These are phyloP conservation scores for Hymenoscyphus scutula DNA, from an alignment of 2,329 filamentous ascomycete genomes.

Conservation along the genomic window DNA sequence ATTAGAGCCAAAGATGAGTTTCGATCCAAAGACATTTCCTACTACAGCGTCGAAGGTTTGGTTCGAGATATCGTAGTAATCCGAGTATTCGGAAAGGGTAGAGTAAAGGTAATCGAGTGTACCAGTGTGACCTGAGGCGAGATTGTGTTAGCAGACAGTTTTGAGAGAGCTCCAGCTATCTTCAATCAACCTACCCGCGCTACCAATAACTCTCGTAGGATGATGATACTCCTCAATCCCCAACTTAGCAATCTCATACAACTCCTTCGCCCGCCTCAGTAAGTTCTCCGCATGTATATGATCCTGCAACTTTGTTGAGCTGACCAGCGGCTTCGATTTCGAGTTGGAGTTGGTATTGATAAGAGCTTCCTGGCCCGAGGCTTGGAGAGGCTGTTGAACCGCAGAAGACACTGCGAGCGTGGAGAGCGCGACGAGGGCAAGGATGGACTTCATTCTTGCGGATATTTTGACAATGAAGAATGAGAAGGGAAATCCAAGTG, in stretches of 20 bases:
- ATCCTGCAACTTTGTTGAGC: conserved; percentile 54
- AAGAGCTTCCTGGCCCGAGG: background rate
- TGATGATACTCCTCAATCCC: conserved; percentile 61
- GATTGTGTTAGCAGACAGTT: background rate
- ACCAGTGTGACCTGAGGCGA: conserved; percentile 55
- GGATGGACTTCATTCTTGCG: conserved; percentile 14
- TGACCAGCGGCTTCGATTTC: conserved; percentile 35
- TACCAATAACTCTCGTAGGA: conserved; percentile 70
- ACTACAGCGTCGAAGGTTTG: conserved; percentile 63
- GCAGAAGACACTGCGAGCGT: conserved; percentile 14
- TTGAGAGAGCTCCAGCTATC: no score
- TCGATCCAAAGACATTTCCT: conserved; percentile 57
- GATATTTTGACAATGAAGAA: background rate
- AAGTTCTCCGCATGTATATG: conserved; percentile 56
- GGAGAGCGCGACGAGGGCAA: conserved; percentile 10
- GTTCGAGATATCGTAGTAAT: conserved; percentile 61
- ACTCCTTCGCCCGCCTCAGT: conserved; percentile 55
- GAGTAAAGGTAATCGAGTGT: conserved; percentile 63
- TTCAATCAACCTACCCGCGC: conserved; percentile 46
- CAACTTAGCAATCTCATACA: conserved; percentile 61
- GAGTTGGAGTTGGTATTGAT: conserved; percentile 1
- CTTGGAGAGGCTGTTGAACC: conserved; percentile 16
- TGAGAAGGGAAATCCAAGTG: background rate
- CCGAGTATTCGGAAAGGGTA: conserved; percentile 52
- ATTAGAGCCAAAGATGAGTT: conserved; percentile 52